phyloP scores from a whole-genome alignment of 108 stramenopile genomes.

The Stephanodiscus minutulus region DNA sequence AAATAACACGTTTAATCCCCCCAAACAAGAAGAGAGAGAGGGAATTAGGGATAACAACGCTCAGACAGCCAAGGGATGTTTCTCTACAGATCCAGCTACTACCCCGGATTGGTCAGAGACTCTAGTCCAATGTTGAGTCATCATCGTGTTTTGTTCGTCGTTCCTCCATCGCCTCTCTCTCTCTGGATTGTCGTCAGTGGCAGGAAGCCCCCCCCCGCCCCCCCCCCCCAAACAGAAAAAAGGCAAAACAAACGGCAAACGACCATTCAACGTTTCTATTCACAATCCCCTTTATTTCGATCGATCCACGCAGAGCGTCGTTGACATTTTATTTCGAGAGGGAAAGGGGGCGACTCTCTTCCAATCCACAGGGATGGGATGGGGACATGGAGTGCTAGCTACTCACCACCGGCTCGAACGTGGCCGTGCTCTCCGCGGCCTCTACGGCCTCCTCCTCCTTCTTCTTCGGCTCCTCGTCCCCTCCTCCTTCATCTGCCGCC shows the following conservation, averaged over 20 bases:
- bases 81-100: conserved; percentile 9
- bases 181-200: background rate
- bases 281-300: no score
- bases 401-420: conserved; percentile 91
- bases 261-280: no score
- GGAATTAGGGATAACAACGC: background rate
- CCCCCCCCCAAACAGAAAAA: background rate
- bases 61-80: conserved; percentile 11
- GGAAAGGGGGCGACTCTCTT: no score
- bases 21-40: background rate
- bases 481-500: background rate
- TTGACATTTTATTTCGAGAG: no score
- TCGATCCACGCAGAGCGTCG: no score
- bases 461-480: conserved; percentile 8
- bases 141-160: background rate
- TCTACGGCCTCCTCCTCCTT: conserved; percentile 55
- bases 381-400: no score
- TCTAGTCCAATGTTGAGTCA: conserved; percentile 7
- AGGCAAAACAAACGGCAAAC: background rate
- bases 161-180: background rate
- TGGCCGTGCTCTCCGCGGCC: conserved; percentile 90
- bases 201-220: no score
- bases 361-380: no score
- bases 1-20: background rate
- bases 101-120: conserved; percentile 9